Conservation (phyloP, 1,284 basidiomycete species). For the Puccinia coronata region DNA sequence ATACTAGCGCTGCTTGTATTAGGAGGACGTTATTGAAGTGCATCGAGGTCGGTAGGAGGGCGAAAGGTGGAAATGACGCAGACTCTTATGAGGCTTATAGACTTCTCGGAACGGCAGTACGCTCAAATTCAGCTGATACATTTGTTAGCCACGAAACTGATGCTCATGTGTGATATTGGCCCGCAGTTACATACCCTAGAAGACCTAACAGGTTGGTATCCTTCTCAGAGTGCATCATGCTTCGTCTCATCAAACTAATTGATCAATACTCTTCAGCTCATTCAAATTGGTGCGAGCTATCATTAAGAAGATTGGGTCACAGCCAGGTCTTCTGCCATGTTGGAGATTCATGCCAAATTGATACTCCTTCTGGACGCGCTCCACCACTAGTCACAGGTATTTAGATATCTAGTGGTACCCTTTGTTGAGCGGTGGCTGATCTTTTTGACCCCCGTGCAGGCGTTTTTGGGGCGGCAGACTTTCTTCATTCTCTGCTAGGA, state of each 20-base stretch:
- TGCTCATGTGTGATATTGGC: background rate
- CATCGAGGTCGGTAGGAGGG: slow-evolving; percentile 65
- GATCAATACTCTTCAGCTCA: slow-evolving; percentile 30
- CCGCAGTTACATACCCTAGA: slow-evolving; percentile 47
- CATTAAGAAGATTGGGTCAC: slow-evolving; percentile 73
- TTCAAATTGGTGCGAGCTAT: slow-evolving; percentile 58
- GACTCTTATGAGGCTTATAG: slow-evolving; percentile 72
- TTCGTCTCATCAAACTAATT: background rate
- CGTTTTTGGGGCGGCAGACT: slow-evolving; percentile 50
- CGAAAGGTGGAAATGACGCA: slow-evolving; percentile 61
- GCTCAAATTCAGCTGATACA: background rate
- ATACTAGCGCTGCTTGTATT: slow-evolving; percentile 81
- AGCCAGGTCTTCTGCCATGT: slow-evolving; percentile 81
- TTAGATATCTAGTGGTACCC: slow-evolving; percentile 2
- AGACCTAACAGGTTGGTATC: slow-evolving; percentile 39
- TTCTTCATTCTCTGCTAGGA: slow-evolving; percentile 58
- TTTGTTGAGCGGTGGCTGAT: background rate
- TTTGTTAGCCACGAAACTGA: slow-evolving; percentile 51
- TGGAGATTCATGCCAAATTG: slow-evolving; percentile 75
- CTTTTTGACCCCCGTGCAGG: slow-evolving; percentile 16
- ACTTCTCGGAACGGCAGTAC: slow-evolving; percentile 46
- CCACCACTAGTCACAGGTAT: slow-evolving; percentile 86
- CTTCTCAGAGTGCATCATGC: background rate
- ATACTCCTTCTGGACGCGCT: slow-evolving; percentile 75
- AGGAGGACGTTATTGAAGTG: slow-evolving; percentile 74